Percentiles rank a stretch among this genome's conserved stretches.
These are phyloP conservation scores for Trichoderma breve DNA, from an alignment of 2,329 filamentous ascomycete genomes.

Conservation along the genomic window DNA sequence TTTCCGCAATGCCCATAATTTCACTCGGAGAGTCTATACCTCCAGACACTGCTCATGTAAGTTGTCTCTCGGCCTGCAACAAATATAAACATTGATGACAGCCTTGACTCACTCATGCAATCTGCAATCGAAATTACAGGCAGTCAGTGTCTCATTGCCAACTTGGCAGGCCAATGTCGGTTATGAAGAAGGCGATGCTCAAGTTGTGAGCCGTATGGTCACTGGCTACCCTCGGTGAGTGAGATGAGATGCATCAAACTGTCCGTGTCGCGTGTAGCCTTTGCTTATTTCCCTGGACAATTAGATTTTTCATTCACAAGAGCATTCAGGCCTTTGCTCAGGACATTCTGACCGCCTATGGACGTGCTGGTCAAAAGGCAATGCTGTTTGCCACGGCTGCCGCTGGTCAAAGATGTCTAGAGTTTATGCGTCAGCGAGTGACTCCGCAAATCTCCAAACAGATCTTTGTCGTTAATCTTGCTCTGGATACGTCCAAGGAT, in stretches of 20 bases:
- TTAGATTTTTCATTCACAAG: constrained; percentile 87
- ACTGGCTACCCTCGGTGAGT: constrained; percentile 82
- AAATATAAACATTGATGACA: background rate
- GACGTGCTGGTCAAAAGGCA: constrained; percentile 61
- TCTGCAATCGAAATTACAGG: constrained; percentile 52
- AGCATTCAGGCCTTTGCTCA: constrained; percentile 71
- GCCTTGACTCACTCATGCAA: background rate
- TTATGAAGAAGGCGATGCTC: constrained; percentile 88
- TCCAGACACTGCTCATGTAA: constrained; percentile 74
- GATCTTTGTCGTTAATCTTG: constrained; percentile 60
- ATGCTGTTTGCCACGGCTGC: constrained; percentile 78
- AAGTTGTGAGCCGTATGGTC: constrained; percentile 81
- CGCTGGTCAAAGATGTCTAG: constrained; percentile 68
- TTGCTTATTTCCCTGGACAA: background rate
- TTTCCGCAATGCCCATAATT: constrained; percentile 46
- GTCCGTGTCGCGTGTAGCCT: background rate
- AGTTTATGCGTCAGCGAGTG: constrained; percentile 66
- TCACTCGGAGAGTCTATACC: constrained; percentile 70
- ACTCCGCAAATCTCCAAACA: constrained; percentile 48
- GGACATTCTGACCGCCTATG: constrained; percentile 65
- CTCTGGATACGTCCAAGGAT: constrained; percentile 55
- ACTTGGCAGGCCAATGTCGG: constrained; percentile 89
- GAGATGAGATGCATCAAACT: constrained; percentile 11
- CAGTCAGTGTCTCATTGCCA: constrained; percentile 91
- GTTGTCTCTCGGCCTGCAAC: constrained; percentile 30